phyloP scores from a whole-genome alignment of 768 basidiomycete genomes.

The Lactifluus pinguis region DNA sequence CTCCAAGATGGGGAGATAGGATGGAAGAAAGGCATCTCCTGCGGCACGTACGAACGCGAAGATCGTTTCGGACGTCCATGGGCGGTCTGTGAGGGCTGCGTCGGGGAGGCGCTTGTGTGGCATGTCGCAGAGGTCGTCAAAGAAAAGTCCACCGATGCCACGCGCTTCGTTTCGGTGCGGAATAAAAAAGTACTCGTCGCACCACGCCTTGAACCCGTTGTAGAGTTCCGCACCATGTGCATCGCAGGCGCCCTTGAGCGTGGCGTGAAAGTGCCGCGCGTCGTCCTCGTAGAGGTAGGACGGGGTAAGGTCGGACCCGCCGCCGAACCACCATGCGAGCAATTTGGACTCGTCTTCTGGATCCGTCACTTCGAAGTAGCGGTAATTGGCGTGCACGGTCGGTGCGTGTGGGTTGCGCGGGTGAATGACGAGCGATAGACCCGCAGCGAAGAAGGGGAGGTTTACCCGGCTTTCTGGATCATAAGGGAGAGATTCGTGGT shows the following conservation, averaged over 20 bases:
- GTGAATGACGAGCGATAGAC: constrained; percentile 88
- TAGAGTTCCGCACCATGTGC: constrained; percentile 60
- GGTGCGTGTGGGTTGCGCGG: constrained; percentile 90
- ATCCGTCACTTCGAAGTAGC: constrained; percentile 85
- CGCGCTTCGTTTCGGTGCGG: constrained; percentile 79
- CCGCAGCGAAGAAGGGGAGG: constrained; percentile 89
- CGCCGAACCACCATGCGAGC: constrained; percentile 98
- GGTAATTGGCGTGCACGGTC: constrained; percentile 92
- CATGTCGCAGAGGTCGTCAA: constrained; percentile 78
- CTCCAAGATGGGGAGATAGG: constrained; percentile 81
- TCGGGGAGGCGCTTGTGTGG: constrained; percentile 55
- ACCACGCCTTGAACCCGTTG: constrained; percentile 85
- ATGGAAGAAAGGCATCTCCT: constrained; percentile 77
- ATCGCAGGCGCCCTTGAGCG: constrained; percentile 69
- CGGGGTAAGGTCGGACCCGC: constrained; percentile 91
- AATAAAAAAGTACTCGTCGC: constrained; percentile 95
- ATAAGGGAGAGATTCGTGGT: constrained; percentile 71
- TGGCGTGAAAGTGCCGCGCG: constrained; percentile 76
- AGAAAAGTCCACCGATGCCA: constrained; percentile 92
- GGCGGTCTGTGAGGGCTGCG: constrained; percentile 31
- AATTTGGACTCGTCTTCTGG: constrained; percentile 32
- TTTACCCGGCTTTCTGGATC: constrained; percentile 46
- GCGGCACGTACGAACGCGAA: constrained; percentile 66
- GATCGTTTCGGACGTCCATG: constrained; percentile 54
- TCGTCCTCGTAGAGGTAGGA: constrained; percentile 88